phyloP scores from a whole-genome alignment of 768 basidiomycete genomes.

The Leccinum pellstonianum region DNA sequence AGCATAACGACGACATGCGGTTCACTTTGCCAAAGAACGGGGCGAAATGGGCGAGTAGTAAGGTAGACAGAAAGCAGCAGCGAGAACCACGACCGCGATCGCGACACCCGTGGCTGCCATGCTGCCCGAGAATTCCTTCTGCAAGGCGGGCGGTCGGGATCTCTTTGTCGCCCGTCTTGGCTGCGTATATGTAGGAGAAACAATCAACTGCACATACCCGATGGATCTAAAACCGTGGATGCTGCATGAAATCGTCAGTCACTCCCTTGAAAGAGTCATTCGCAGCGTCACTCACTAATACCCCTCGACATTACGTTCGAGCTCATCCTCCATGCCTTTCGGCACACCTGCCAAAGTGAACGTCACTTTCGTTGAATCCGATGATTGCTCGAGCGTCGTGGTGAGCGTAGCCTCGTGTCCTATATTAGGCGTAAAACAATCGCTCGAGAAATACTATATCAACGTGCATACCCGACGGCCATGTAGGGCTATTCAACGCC shows the following conservation, averaged over 20 bases:
- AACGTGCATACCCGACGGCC: conserved; percentile 67
- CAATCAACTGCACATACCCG: conserved; percentile 78
- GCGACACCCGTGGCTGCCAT: conserved; percentile 42
- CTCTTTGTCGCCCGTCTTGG: conserved; percentile 26
- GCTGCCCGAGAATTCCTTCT: conserved; percentile 17
- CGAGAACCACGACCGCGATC: conserved; percentile 50
- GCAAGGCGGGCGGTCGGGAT: conserved; percentile 11
- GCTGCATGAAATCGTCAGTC: conserved; percentile 39
- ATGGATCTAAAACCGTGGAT: conserved; percentile 85
- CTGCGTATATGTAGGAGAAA: conserved; percentile 42
- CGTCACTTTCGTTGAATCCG: conserved; percentile 79
- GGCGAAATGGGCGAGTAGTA: conserved; percentile 35
- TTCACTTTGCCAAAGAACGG: conserved; percentile 35
- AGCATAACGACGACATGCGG: conserved; percentile 36
- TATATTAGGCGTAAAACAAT: conserved; percentile 26
- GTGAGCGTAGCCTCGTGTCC: conserved; percentile 83
- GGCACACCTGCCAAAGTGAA: conserved; percentile 81
- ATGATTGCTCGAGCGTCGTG: conserved; percentile 76
- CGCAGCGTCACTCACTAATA: conserved; percentile 68
- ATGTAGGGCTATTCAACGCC: conserved; percentile 77
- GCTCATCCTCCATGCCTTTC: conserved; percentile 77
- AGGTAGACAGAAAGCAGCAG: conserved; percentile 59
- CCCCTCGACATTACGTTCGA: conserved; percentile 73
- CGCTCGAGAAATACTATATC: conserved; percentile 1
- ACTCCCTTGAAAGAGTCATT: neutral